These are phyloP conservation scores for Podospora pseudocomata DNA, from an alignment of 495 filamentous ascomycete genomes.

Conservation along the genomic window DNA sequence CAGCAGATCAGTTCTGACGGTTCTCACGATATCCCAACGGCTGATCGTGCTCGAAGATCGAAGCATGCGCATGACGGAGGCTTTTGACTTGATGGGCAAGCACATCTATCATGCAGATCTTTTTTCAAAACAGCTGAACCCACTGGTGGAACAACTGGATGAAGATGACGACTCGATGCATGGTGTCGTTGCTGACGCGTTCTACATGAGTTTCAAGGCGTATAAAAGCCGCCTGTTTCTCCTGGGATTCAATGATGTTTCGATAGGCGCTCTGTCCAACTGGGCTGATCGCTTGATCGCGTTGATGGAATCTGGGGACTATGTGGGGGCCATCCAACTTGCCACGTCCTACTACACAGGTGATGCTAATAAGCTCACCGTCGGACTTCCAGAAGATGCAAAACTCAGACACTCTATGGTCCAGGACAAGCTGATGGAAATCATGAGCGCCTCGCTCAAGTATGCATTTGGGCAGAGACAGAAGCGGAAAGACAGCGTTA, in stretches of 20 bases:
- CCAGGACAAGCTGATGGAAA: conserved; percentile 82
- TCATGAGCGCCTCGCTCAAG: conserved; percentile 88
- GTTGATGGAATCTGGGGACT: conserved; percentile 91
- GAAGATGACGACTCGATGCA: conserved; percentile 88
- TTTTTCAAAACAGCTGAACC: conserved; percentile 77
- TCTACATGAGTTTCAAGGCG: conserved; percentile 92
- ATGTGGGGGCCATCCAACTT: conserved; percentile 82
- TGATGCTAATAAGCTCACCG: conserved; percentile 81
- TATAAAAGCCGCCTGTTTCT: conserved; percentile 94
- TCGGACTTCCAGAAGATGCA: conserved; percentile 88
- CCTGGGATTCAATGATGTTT: conserved; percentile 83
- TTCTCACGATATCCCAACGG: conserved; percentile 89
- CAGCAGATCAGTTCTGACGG: conserved; percentile 84
- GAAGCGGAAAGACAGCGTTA: conserved; percentile 49
- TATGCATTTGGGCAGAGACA: conserved; percentile 71
- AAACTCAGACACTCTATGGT: conserved; percentile 73
- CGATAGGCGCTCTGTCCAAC: conserved; percentile 86
- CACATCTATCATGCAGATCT: conserved; percentile 89
- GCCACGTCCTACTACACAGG: conserved; percentile 91
- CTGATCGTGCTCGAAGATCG: conserved; percentile 89
- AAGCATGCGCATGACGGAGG: conserved; percentile 84
- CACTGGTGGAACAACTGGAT: conserved; percentile 80
- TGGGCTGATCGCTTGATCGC: conserved; percentile 98
- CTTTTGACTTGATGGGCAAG: conserved; percentile 85
- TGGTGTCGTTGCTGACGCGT: conserved; percentile 94